Evolutionary conservation across 2,329 filamentous ascomycete genomes (phyloP), one percentile per base, ranked within the genome.

Genomic region (Verticillium nonalfalfae): DNA sequence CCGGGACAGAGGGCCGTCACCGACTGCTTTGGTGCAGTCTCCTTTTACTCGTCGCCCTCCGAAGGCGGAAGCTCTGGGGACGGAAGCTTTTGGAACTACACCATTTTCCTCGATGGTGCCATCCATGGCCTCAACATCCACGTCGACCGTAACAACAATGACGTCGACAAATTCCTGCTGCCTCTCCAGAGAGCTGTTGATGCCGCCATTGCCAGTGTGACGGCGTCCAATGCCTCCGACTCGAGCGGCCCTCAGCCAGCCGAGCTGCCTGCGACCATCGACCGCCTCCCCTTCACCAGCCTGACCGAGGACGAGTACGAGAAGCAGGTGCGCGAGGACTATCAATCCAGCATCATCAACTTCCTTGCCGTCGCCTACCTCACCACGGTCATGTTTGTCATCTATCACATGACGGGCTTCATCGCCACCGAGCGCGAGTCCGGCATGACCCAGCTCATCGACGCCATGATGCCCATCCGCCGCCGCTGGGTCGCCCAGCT

Each of bases 151-250:
- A 72, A 77, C 35, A 77, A 70, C 39, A 90, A 91, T 67, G 86
- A 90, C 68, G 79, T 81, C 13, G 80, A 93, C 68, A 78, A 87
- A 2, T 90, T 90, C 67, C 77, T 85, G 6, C 73, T 91, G 2
- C 90, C 90, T 1, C 78, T 93, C 3, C 89, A 92, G 68, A 81
- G 84, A 64, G 85, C 87, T 1, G 82, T 91, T 57, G 88, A 91
- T 68, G 77, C 78, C 62, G 82, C 86, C 0, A 91, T 91, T 36
- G 66, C 63, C 31, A 60, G 56, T 14, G 40, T 60, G 33, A 80
- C 81, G 64, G 73, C 74, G 2, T 45, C 59, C 2, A 60, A 64
- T 9, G 58, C 39, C 6, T n/a, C 39, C 6, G 40, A 36, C 31
- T 31, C 31, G 9, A n/a, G 26, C 45, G 33, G 26, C 13, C 58